These are phyloP conservation scores for Acanthamoeba quina DNA, from an alignment of 208 protist species.

Conservation along the genomic window DNA sequence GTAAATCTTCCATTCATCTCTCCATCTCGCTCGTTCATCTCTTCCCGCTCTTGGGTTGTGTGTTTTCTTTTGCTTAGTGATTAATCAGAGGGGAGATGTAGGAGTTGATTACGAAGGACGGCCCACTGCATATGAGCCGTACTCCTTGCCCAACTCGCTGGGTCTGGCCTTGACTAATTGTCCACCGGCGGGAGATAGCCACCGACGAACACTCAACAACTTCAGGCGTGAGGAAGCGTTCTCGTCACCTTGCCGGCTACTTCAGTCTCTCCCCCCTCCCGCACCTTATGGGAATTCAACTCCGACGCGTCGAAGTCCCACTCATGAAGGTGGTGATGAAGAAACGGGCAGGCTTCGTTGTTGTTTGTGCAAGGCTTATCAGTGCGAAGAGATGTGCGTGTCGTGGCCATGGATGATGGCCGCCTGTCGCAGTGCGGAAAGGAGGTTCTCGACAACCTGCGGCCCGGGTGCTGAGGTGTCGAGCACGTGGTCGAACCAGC, in stretches of 20 bases:
- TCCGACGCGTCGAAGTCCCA: neutral
- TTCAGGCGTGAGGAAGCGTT: slow-evolving; percentile 18
- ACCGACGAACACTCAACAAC: slow-evolving; percentile 12
- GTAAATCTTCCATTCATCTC: neutral
- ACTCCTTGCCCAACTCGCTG: slow-evolving; percentile 8
- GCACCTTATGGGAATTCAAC: neutral
- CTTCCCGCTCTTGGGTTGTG: neutral
- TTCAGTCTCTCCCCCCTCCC: neutral
- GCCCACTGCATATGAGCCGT: neutral
- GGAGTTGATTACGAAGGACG: slow-evolving; percentile 19
- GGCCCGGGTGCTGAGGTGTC: neutral
- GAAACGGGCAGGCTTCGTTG: too few species aligned
- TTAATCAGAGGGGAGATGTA: neutral
- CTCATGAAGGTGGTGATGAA: neutral
- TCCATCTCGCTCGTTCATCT: neutral
- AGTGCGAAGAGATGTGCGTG: neutral
- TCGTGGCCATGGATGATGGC: neutral
- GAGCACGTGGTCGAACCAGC: slow-evolving; percentile 39
- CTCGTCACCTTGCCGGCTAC: neutral
- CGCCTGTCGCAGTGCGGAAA: neutral
- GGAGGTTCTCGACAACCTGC: neutral
- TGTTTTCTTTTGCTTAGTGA: neutral
- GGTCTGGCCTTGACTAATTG: slow-evolving; percentile 42
- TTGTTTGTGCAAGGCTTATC: neutral
- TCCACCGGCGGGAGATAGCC: neutral